Conservation (phyloP, 768 basidiomycete genomes). For the Postia placenta region DNA sequence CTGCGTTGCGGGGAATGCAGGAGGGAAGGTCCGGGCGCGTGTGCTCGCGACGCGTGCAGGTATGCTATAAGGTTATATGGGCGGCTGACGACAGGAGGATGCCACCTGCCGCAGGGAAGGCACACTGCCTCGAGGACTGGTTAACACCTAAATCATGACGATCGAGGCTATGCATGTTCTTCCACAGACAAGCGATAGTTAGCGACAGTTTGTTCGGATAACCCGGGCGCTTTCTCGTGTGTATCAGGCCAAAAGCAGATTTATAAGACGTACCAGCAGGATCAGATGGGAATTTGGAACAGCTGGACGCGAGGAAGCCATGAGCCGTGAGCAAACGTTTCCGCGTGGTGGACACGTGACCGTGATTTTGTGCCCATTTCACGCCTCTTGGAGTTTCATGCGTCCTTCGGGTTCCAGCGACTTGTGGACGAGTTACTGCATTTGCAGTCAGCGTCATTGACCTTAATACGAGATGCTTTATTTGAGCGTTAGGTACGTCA, state of each 20-base stretch:
- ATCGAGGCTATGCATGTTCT: neutral
- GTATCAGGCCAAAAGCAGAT: neutral
- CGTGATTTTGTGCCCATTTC: too few species aligned
- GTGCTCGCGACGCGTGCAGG: neutral
- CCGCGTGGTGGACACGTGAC: neutral
- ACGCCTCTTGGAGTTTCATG: too few species aligned
- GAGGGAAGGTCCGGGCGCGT: neutral
- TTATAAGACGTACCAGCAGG: neutral
- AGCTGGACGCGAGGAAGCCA: neutral
- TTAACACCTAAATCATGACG: neutral
- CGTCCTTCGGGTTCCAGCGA: too few species aligned
- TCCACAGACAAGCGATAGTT: neutral
- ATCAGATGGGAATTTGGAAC: neutral
- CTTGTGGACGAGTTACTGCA: too few species aligned
- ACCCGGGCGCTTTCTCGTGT: neutral
- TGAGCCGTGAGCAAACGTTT: neutral
- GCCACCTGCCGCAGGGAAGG: neutral
- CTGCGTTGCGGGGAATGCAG: neutral
- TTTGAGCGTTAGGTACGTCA: too few species aligned
- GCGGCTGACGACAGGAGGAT: constrained; percentile 1
- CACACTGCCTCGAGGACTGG: neutral
- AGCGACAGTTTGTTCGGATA: neutral
- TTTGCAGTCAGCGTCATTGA: too few species aligned
- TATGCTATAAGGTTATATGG: neutral
- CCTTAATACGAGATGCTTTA: too few species aligned